Evolutionary conservation across 768 basidiomycete genomes (phyloP), one percentile per base, ranked within the genome.

Genomic region (Trichaptum fuscoviolaceum): DNA sequence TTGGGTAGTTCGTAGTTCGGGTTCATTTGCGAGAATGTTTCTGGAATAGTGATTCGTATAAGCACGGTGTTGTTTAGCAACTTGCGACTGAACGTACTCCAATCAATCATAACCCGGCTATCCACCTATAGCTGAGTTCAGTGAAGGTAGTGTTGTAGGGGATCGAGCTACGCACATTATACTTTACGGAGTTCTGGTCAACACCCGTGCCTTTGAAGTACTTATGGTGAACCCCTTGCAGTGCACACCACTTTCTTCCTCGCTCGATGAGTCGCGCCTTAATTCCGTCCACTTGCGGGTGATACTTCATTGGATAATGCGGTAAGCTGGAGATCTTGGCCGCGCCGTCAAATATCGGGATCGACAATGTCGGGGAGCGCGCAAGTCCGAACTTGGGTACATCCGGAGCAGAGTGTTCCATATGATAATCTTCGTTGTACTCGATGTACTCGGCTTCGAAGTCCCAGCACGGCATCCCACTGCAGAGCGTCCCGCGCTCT

Each of bases 101-200:
- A 74, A 70, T 89, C 87, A 58, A 89, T 76, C 85, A 89, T 87
- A 65, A 88, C 81, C 17, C 87, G 78, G 59, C 85, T 81, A 57
- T 78, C 81, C 57, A 87, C 79, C 86, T 87, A 67, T 9, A 9
- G 9, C n/a, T n/a, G n/a, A n/a, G n/a, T n/a, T n/a, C n/a, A 17
- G 67, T 8, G 10, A 30, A 8, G 15, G 42, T 52, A 59, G 35
- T 34, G 34, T 58, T 25, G 27, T 10, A 23, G 63, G 24, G 58
- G 35, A 57, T 35, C 15, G 3, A 52, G 35, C 23, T 26, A 68
- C 66, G 66, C 58, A 87, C 85, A 66, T 82, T 85, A 65, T 85
- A 84, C 68, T 82, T 84, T 64, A 81, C 62, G 35, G 72, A 64
- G 75, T 80, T 65, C 57, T 75, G 75, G 1, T 71, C 71, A 9